Evolutionary conservation across 2,329 filamentous ascomycete genomes (phyloP).

Genomic region (Aspergillus intermedius): DNA sequence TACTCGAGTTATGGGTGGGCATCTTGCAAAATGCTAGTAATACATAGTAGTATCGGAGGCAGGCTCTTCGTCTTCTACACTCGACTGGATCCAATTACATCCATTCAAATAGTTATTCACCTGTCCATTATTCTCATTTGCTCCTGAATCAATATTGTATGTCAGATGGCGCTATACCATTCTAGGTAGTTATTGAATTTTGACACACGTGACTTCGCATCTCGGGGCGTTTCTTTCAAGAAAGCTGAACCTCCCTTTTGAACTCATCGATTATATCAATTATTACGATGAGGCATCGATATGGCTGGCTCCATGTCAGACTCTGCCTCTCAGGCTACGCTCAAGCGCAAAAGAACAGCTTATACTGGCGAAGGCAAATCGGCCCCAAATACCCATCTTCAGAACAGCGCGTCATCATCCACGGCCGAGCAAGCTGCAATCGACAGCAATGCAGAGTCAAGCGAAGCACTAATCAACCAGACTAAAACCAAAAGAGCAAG

Average conservation of each 20-base stretch:
- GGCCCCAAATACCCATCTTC: not conserved
- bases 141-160: not conserved
- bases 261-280: not conserved
- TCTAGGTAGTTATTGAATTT: not conserved
- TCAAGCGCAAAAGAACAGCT: constrained; percentile 16
- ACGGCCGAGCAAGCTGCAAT: not conserved
- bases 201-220: constrained; percentile 11
- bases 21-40: not conserved
- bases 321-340: not conserved
- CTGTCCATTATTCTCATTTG: too few relatives aligned
- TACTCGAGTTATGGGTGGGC: not conserved
- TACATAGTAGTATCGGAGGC: not conserved
- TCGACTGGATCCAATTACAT: not conserved
- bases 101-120: constrained; percentile 33
- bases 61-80: not conserved
- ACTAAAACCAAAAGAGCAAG: not conserved
- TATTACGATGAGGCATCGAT: constrained; percentile 17
- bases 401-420: not conserved
- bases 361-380: not conserved
- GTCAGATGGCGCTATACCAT: not conserved
- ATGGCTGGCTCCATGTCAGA: constrained; percentile 15
- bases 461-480: not conserved
- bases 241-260: not conserved
- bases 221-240: not conserved
- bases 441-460: not conserved